These are phyloP conservation scores for Polyplosphaeria fusca DNA, from an alignment of 495 filamentous ascomycete genomes.

Conservation along the genomic window DNA sequence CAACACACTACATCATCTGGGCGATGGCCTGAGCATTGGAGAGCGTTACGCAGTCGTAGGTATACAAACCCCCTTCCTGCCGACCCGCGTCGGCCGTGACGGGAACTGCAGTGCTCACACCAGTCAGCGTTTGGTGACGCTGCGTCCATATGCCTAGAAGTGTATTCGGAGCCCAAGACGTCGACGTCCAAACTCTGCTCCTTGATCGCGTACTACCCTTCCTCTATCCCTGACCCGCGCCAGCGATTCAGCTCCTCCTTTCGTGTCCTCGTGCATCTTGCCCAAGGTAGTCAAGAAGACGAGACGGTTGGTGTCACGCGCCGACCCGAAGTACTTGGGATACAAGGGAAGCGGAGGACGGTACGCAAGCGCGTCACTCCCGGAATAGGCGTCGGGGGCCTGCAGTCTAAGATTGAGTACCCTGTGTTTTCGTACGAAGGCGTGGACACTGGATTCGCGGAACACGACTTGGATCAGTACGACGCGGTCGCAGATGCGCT, in stretches of 20 bases:
- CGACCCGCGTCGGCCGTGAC: not conserved
- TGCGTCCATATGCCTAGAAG: slow-evolving; percentile 39
- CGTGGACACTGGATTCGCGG: slow-evolving; percentile 48
- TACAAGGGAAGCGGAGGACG: slow-evolving; percentile 58
- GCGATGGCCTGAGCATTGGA: slow-evolving; percentile 36
- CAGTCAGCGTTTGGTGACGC: slow-evolving; percentile 42
- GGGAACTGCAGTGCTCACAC: not conserved
- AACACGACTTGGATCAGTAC: slow-evolving; percentile 53
- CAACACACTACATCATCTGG: slow-evolving; percentile 44
- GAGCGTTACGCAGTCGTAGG: slow-evolving; percentile 45
- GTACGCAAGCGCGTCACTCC: slow-evolving; percentile 50
- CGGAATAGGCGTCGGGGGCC: slow-evolving; percentile 53
- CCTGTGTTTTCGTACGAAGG: slow-evolving; percentile 43
- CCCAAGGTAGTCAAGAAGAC: slow-evolving; percentile 23
- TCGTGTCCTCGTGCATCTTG: slow-evolving; percentile 48
- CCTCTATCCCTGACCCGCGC: slow-evolving; percentile 45
- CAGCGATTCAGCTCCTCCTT: slow-evolving; percentile 45
- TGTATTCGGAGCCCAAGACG: slow-evolving; percentile 34
- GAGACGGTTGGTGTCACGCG: slow-evolving; percentile 33
- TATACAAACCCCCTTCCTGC: slow-evolving; percentile 19
- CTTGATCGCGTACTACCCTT: slow-evolving; percentile 51
- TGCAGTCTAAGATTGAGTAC: slow-evolving; percentile 44
- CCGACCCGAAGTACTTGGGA: slow-evolving; percentile 55
- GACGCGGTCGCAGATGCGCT: slow-evolving; percentile 47
- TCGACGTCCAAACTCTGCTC: slow-evolving; percentile 45